Base-by-base conservation (phyloP, 2,329 filamentous ascomycete genomes). In the Ceratocystis diversiconidia region DNA sequence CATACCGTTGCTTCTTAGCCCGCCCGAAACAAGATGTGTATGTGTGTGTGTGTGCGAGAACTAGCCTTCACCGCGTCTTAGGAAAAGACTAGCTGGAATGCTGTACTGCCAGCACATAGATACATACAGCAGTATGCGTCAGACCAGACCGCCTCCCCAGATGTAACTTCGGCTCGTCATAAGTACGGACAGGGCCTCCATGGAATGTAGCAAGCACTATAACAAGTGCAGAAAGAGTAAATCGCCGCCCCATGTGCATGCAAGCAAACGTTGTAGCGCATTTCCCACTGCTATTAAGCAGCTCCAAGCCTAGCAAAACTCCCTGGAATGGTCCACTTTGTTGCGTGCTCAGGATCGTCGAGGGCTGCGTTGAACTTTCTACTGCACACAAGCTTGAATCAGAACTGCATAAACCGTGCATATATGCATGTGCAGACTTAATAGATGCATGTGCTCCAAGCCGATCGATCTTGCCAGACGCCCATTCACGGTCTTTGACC, bases 371-470 rank as follows among this genome's bases (percentile, higher is more conserved):
- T 17, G 22, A 57, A 17, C 52, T 41, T 22, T 61, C 36, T 25
- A 36, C 41, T 28, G 3, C 30, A 30, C 22, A 32, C 22, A 28
- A 57, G 15, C 19, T 57, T 6, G 22, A 57, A 25, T 12, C 25
- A 30, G 12, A 32, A 22, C 52, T 30, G 52, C 22, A 57, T 57
- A 57, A 59, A 22, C 6, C 55, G 36, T 59, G 55, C 30, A 59
- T 36, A 59, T 59, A 59, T 36, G 30, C 41, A 61, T 61, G 57
- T 22, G 25, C 30, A 61, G n/a, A 43, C 57, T 50, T 57, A 57
- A 8, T 30, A 32, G 52, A 25, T 22, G 32, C 19, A 61, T 25
- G 19, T 44, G 36, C 30, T 41, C 3, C 43, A 2, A 10, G 30
- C 6, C 59, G 10, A 41, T 41, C 36, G 36, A 41, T 41, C 36